These are phyloP conservation scores for Penicillium taxi DNA, from an alignment of 495 filamentous ascomycete species.

Conservation along the genomic window DNA sequence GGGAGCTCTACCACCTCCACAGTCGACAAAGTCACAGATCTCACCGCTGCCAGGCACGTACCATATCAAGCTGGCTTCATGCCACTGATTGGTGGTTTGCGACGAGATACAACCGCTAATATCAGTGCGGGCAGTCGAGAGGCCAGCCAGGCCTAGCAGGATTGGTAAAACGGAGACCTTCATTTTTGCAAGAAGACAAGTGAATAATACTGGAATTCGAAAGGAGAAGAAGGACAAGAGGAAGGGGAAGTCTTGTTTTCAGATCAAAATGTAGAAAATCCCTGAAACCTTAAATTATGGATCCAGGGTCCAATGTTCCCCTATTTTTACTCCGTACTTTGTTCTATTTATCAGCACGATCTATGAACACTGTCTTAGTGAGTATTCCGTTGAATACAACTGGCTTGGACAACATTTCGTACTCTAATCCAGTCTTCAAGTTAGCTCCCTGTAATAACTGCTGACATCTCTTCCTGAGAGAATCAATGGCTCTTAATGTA, in stretches of 20 bases:
- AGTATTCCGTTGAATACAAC: constrained; percentile 21
- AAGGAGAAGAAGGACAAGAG: no score
- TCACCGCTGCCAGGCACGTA: constrained; percentile 51
- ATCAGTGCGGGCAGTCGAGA: constrained; percentile 23
- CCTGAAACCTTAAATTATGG: no score
- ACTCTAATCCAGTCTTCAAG: constrained; percentile 35
- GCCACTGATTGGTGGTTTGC: constrained; percentile 20
- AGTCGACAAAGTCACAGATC: constrained; percentile 54
- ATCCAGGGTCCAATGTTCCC: background rate
- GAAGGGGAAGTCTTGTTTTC: no score
- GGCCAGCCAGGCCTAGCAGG: no score
- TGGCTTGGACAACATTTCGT: constrained; percentile 25
- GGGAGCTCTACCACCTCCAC: constrained; percentile 56
- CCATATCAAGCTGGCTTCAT: constrained; percentile 40
- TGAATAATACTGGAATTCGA: no score
- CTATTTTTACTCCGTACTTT: background rate
- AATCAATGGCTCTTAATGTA: constrained; percentile 53
- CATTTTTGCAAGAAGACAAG: no score
- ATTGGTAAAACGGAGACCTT: no score
- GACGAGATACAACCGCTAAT: constrained; percentile 24
- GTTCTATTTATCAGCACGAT: constrained; percentile 17
- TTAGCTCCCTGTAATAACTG: constrained; percentile 47
- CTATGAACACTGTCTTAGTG: constrained; percentile 30
- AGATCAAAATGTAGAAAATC: no score
- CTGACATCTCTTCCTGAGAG: constrained; percentile 40